Conservation (phyloP, 2,329 filamentous ascomycete species). For the Dryadomyces quercivorus region DNA sequence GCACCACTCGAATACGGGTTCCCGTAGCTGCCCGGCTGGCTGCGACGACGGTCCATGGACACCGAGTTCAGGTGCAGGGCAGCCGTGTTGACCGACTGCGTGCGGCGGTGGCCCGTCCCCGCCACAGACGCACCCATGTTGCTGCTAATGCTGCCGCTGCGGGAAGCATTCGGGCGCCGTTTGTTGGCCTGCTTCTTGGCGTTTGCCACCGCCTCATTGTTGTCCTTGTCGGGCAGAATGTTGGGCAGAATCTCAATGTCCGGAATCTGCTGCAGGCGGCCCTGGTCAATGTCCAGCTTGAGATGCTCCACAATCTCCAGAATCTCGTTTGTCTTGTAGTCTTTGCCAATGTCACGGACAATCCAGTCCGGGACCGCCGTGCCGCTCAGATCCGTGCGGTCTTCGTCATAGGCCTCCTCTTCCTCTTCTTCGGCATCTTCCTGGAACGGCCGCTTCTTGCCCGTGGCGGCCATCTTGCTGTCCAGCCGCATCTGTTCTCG, state of each 20-base stretch:
- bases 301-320: conserved; percentile 33
- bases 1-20: background rate
- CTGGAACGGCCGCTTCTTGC: conserved; percentile 17
- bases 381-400: conserved; percentile 20
- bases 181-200: conserved; percentile 8
- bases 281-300: conserved; percentile 29
- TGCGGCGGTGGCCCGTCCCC: conserved; percentile 18
- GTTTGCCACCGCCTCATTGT: conserved; percentile 8
- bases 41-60: conserved; percentile 12
- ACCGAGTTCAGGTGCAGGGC: conserved; percentile 8
- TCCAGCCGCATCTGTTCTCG: conserved; percentile 48
- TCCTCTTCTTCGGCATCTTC: conserved; percentile 23
- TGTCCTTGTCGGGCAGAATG: conserved; percentile 19
- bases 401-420: conserved; percentile 14
- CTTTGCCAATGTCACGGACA: conserved; percentile 29
- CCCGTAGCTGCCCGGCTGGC: conserved; percentile 5
- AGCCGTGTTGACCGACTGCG: conserved; percentile 18
- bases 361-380: conserved; percentile 38
- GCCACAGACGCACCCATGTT: too few species aligned
- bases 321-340: conserved; percentile 35
- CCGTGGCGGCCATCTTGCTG: conserved; percentile 20
- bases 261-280: conserved; percentile 33
- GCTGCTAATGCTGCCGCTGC: background rate
- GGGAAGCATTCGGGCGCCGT: background rate
- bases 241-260: conserved; percentile 49